phyloP scores from a whole-genome alignment of 2,329 filamentous ascomycete genomes.

The Esteya vermicola region DNA sequence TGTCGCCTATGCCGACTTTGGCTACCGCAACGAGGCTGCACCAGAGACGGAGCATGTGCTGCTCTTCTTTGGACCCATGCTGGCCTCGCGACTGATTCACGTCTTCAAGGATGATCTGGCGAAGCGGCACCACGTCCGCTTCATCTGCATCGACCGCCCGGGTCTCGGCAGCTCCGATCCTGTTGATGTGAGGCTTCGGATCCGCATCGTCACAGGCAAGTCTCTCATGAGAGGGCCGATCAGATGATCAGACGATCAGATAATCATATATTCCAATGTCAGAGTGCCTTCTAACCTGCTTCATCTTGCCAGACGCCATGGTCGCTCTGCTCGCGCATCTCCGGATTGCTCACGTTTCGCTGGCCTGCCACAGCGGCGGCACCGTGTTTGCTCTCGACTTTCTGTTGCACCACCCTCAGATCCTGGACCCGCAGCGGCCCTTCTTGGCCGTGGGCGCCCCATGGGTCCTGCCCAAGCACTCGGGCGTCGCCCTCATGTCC shows the following conservation, averaged over 20 bases:
- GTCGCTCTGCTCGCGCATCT: conserved; percentile 19
- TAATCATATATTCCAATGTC: too few species aligned
- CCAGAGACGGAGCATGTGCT: conserved; percentile 15
- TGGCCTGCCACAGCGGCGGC: conserved; percentile 18
- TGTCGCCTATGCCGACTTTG: conserved; percentile 18
- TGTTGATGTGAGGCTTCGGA: conserved; percentile 10
- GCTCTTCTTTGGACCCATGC: conserved; percentile 16
- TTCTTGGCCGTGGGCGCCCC: conserved; percentile 17
- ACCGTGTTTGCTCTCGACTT: conserved; percentile 17
- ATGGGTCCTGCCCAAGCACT: conserved; percentile 17
- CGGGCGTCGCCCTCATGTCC: conserved; percentile 11
- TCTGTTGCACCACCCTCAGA: conserved; percentile 15
- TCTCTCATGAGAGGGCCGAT: too few species aligned
- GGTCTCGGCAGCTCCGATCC: conserved; percentile 21
- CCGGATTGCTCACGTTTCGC: conserved; percentile 15
- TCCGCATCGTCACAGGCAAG: conserved; percentile 16
- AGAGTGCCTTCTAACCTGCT: not conserved
- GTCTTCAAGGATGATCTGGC: conserved; percentile 19
- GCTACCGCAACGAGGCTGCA: conserved; percentile 15
- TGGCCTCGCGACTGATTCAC: conserved; percentile 17
- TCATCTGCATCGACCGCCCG: conserved; percentile 20
- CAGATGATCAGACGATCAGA: too few species aligned
- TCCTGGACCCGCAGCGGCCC: conserved; percentile 13
- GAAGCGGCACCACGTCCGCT: conserved; percentile 16
- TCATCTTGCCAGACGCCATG: conserved; percentile 9